A percentile compares a stretch with the other conserved stretches of the same genome.
Evolutionary conservation across 2,329 filamentous ascomycete genomes (phyloP).

Genomic region (Trichoderma afroharzianum): DNA sequence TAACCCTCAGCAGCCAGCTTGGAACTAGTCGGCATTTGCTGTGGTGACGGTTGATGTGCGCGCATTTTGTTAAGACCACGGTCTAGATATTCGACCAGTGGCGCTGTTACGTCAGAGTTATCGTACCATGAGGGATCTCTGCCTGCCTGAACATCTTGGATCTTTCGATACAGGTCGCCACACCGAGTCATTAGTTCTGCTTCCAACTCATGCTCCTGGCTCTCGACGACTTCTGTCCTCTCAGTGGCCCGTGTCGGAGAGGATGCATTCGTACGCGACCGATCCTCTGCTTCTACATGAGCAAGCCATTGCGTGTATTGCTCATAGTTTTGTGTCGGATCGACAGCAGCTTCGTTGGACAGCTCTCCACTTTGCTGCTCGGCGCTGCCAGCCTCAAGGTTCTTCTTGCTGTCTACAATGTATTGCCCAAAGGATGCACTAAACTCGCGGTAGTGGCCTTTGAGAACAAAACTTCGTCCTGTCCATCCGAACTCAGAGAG

Average conservation of each 20-base stretch:
- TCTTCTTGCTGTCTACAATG: conserved; percentile 42
- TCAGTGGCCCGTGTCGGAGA: conserved; percentile 38
- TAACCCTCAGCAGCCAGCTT: conserved; percentile 32
- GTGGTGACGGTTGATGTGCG: conserved; percentile 22
- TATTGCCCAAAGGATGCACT: conserved; percentile 50
- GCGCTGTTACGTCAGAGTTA: conserved; percentile 43
- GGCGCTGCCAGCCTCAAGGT: conserved; percentile 36
- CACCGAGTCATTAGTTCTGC: conserved; percentile 45
- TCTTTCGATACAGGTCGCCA: conserved; percentile 45
- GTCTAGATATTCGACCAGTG: conserved; percentile 48
- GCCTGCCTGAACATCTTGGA: conserved; percentile 32
- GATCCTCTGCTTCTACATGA: conserved; percentile 42
- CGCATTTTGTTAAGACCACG: conserved; percentile 45
- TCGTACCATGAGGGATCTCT: conserved; percentile 28
- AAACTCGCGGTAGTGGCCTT: conserved; percentile 55
- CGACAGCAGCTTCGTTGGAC: background rate
- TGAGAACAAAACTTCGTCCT: conserved; percentile 52
- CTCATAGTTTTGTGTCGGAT: conserved; percentile 30
- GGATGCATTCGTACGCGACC: conserved; percentile 35
- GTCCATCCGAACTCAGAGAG: conserved; percentile 46
- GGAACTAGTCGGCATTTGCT: conserved; percentile 25
- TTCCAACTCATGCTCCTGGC: conserved; percentile 48
- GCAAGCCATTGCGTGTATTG: conserved; percentile 45
- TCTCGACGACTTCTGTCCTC: conserved; percentile 38
- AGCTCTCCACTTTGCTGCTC: conserved; percentile 23